phyloP scores from a whole-genome alignment of 2,329 filamentous ascomycete genomes.

The Diaporthe aspalathi region DNA sequence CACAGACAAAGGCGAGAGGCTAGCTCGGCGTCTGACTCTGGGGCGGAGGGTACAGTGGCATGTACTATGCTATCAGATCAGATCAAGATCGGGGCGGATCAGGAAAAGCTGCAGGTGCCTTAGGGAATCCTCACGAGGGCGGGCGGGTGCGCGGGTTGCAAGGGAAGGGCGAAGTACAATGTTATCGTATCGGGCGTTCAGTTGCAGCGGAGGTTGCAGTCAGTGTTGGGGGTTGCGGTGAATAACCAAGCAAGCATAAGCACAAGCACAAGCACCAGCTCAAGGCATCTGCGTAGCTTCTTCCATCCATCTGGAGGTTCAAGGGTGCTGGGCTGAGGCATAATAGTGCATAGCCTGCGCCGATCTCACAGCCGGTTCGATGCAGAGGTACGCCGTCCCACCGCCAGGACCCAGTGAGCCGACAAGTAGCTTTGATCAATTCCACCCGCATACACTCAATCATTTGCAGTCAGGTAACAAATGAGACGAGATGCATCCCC shows the following conservation, averaged over 20 bases:
- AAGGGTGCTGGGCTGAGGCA: conserved; percentile 23
- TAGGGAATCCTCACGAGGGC: conserved; percentile 18
- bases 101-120: conserved; percentile 9
- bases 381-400: conserved; percentile 19
- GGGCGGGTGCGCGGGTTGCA: conserved; percentile 4
- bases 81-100: background rate
- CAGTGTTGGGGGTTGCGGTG: conserved; percentile 26
- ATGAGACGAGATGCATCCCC: conserved; percentile 4
- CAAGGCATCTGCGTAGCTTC: conserved; percentile 13
- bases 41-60: conserved; percentile 10
- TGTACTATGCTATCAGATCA: conserved; percentile 30
- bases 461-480: conserved; percentile 10
- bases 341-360: conserved; percentile 26
- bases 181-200: conserved; percentile 34
- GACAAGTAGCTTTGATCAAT: conserved; percentile 16
- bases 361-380: conserved; percentile 1
- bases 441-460: background rate
- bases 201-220: conserved; percentile 17
- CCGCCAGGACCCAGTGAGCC: background rate
- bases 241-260: background rate
- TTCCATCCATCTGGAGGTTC: conserved; percentile 7
- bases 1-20: conserved; percentile 39
- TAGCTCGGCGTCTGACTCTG: conserved; percentile 30
- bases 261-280: no score
- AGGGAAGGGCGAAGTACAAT: conserved; percentile 23